phyloP scores from a whole-genome alignment of 495 filamentous ascomycete genomes.

The Aspergillus conjunctus region DNA sequence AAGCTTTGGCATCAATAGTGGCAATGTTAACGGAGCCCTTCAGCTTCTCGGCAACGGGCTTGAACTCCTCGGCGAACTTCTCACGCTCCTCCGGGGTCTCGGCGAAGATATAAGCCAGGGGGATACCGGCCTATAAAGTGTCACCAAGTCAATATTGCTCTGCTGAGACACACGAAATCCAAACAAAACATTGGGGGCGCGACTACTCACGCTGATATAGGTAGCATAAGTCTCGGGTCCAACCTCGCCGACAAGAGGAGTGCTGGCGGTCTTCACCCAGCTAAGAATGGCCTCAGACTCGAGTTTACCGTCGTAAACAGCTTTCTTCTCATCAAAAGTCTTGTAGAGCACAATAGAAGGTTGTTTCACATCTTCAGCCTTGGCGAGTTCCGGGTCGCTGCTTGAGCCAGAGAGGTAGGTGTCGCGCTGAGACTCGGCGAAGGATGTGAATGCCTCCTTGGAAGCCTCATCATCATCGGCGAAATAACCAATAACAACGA shows the following conservation, averaged over 20 bases:
- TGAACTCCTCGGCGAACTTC: conserved; percentile 65
- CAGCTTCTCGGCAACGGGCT: conserved; percentile 56
- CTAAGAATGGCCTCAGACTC: conserved; percentile 71
- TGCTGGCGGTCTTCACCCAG: conserved; percentile 84
- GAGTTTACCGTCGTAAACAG: conserved; percentile 77
- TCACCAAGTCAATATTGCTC: conserved; percentile 11
- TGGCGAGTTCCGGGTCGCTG: conserved; percentile 78
- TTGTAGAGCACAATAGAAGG: conserved; percentile 96
- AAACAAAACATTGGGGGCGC: background rate
- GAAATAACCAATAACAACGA: conserved; percentile 89
- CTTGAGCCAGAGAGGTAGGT: conserved; percentile 89
- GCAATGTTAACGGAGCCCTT: conserved; percentile 93
- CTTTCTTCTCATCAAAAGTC: conserved; percentile 96
- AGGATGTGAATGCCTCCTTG: conserved; percentile 74
- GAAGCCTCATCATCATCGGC: conserved; percentile 80
- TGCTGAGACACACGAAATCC: background rate
- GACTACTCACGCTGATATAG: conserved; percentile 81
- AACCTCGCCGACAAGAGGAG: conserved; percentile 92
- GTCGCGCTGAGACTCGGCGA: conserved; percentile 85
- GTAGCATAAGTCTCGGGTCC: conserved; percentile 95
- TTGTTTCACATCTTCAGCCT: conserved; percentile 83
- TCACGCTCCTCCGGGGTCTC: conserved; percentile 89
- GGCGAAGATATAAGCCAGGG: conserved; percentile 96
- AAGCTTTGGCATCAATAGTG: conserved; percentile 94
- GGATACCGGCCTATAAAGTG: conserved; percentile 70